Evolutionary conservation across 2,329 filamentous ascomycete species (phyloP), one percentile per base, ranked within the genome.

Genomic region (Kalaharituber pfeilii): DNA sequence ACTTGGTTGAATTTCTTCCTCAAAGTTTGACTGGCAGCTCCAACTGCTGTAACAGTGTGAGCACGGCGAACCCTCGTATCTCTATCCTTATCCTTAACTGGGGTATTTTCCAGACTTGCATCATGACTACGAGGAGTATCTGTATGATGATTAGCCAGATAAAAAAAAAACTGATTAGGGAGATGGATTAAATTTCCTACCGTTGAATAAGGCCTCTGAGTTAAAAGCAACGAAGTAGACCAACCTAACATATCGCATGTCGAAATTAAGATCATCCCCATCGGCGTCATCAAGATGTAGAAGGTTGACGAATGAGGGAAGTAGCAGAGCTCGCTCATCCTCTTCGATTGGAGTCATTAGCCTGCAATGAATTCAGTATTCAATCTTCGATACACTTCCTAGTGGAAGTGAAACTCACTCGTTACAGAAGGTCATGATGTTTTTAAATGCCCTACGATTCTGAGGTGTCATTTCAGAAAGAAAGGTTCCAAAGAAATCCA

Each of bases 361-460:
- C 9, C n/a, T 36, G n/a, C 30, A n/a, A 9, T 9, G 30, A 36
- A 9, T 9, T 36, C 9, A 36, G 30, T 9, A 36, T 9, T 9
- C 30, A 36, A 36, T 36, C 9, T 36, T 36, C n/a, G 30, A n/a
- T n/a, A n/a, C n/a, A n/a, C n/a, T n/a, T n/a, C n/a, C n/a, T n/a
- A 39, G 33, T 3, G 4, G 33, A 39, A 39, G n/a, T n/a, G 13
- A 20, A 47, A 47, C 42, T 47, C 13, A 47, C 65, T 94, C 86
- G 0, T 86, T 84, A 24, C 96, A 73, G 28, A 96, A 74, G 64
- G 86, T 89, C 65, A 95, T 81, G 51, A 94, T 77, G 0, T 83
- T 79, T 33, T 83, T 82, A 60, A 95, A 85, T 0, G 88, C 87
- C 57, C 88, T 78, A 59, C 77, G 75, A 56, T 82, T 82, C 62